Percentiles rank a stretch among this genome's conserved stretches.
phyloP scores from a whole-genome alignment of 202 grass and related monocot genomes.

The Zizania palustris region DNA sequence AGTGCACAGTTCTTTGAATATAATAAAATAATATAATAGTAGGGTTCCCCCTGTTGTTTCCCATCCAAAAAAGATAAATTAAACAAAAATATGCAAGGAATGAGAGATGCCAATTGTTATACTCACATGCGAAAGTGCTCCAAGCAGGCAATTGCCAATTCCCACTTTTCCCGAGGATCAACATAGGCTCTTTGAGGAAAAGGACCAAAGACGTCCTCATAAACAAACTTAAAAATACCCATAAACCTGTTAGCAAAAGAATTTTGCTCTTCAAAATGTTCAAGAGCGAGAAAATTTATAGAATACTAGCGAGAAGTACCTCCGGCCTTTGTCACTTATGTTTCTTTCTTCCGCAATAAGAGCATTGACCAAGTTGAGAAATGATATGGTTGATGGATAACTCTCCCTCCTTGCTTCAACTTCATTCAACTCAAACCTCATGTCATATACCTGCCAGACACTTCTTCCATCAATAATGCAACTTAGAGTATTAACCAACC shows the following conservation, averaged over 20 bases:
- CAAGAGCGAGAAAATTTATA: slow-evolving; percentile 34
- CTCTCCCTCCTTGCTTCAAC: slow-evolving; percentile 93
- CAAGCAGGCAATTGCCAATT: slow-evolving; percentile 86
- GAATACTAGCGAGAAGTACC: slow-evolving; percentile 48
- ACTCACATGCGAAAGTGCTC: slow-evolving; percentile 93
- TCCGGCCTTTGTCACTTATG: slow-evolving; percentile 77
- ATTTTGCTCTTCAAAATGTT: slow-evolving; percentile 27
- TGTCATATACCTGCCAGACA: slow-evolving; percentile 81
- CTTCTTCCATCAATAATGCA: slow-evolving; percentile 38
- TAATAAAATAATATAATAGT: not conserved
- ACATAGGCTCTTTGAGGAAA: slow-evolving; percentile 93
- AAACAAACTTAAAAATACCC: slow-evolving; percentile 96
- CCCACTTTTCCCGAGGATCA: slow-evolving; percentile 90
- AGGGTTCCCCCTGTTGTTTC: not conserved
- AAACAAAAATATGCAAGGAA: slow-evolving; percentile 29
- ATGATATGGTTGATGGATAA: slow-evolving; percentile 97
- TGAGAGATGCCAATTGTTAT: slow-evolving; percentile 5
- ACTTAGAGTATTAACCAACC: slow-evolving; percentile 22
- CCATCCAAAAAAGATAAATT: slow-evolving; percentile 6
- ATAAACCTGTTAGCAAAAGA: slow-evolving; percentile 63
- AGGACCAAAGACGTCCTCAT: slow-evolving; percentile 91
- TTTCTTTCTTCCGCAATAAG: slow-evolving; percentile 90
- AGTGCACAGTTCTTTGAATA: not conserved
- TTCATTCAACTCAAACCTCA: slow-evolving; percentile 98
- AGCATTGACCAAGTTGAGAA: slow-evolving; percentile 94